Evolutionary conservation across 2,329 filamentous ascomycete genomes (phyloP).

Genomic region (Aspergillus texensis): DNA sequence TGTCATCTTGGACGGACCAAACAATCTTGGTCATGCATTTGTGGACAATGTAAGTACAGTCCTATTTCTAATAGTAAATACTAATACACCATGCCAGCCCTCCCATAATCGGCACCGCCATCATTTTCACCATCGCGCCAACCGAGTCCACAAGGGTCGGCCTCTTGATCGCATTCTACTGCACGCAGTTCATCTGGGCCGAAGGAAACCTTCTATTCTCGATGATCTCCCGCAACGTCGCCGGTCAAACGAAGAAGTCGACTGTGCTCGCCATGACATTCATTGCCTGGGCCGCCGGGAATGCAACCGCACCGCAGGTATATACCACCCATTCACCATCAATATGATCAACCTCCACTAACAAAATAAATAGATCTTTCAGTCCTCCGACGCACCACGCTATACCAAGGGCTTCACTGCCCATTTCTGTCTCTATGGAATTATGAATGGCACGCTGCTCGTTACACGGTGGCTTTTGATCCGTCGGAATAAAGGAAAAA

Average conservation of each 20-base stretch:
- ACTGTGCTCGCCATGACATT: conserved; percentile 16
- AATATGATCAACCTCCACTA: background rate
- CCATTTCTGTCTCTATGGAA: background rate
- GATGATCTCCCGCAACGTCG: conserved; percentile 16
- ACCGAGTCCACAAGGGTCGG: conserved; percentile 61
- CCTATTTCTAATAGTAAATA: conserved; percentile 56
- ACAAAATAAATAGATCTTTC: background rate
- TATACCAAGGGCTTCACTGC: background rate
- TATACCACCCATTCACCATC: rapidly evolving
- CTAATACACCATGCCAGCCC: conserved; percentile 51
- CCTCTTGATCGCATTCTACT: conserved; percentile 70
- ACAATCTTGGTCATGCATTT: conserved; percentile 31
- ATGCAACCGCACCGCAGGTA: conserved; percentile 11
- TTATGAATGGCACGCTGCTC: background rate
- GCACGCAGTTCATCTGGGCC: conserved; percentile 69
- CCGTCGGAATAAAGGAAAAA: background rate
- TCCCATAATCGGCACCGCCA: conserved; percentile 69
- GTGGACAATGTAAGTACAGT: background rate
- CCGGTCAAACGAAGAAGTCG: conserved; percentile 18
- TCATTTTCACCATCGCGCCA: conserved; percentile 64
- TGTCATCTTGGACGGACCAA: conserved; percentile 11
- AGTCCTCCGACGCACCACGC: background rate
- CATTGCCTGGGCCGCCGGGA: conserved; percentile 15
- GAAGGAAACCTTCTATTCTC: conserved; percentile 56
- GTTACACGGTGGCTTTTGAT: background rate